phyloP scores from a whole-genome alignment of 441 rosid genomes.

The Eugenia klotzschiana region DNA sequence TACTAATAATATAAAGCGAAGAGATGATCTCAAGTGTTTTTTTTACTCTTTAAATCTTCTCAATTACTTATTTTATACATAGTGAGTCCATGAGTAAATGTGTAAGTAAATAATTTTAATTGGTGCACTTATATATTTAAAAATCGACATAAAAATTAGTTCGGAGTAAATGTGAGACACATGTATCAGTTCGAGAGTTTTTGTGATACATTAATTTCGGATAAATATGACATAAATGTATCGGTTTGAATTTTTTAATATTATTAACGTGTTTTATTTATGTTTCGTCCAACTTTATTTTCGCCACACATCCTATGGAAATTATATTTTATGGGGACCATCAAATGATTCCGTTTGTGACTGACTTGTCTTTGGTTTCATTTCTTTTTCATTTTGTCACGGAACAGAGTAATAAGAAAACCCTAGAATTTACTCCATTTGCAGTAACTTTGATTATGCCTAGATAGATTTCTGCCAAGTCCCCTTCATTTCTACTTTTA shows the following conservation, averaged over 20 bases:
- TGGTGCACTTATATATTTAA: neutral
- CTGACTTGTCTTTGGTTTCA: neutral
- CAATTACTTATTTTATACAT: neutral
- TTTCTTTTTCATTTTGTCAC: neutral
- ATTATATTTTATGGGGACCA: neutral
- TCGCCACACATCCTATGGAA: no score
- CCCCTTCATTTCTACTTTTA: neutral
- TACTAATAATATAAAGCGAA: neutral
- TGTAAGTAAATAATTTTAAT: neutral
- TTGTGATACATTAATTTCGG: neutral
- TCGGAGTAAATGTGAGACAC: rapidly evolving
- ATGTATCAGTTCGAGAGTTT: neutral
- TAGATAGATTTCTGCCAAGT: neutral
- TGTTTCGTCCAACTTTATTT: no score
- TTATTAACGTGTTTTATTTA: no score
- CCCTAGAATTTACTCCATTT: neutral
- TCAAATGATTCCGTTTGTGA: neutral
- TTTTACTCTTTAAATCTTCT: neutral
- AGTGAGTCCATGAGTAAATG: neutral
- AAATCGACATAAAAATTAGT: neutral
- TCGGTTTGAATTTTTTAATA: no score
- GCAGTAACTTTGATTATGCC: neutral
- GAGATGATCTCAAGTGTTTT: neutral
- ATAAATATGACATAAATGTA: neutral
- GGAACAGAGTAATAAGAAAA: neutral